These are phyloP conservation scores for Dictyostelium brefeldianum DNA, from an alignment of 78 protist genomes.

Conservation along the genomic window DNA sequence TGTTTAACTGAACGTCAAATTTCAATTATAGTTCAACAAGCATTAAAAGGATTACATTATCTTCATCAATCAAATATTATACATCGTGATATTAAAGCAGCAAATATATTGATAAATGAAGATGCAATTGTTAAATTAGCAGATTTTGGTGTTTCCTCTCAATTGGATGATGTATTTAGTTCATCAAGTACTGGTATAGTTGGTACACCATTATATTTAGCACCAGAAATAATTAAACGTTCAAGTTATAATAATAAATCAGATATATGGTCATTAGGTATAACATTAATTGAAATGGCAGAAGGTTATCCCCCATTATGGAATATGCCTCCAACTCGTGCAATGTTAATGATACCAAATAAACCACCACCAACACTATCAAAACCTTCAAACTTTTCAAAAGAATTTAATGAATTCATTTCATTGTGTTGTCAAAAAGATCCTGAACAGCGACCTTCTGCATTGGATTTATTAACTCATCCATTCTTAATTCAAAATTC, in stretches of 20 bases:
- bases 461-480: slow-evolving; percentile 67
- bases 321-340: slow-evolving; percentile 56
- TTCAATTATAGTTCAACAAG: slow-evolving; percentile 27
- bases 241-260: slow-evolving; percentile 67
- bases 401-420: slow-evolving; percentile 84
- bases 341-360: slow-evolving; percentile 89
- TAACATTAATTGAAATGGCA: slow-evolving; percentile 73
- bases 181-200: slow-evolving; percentile 20
- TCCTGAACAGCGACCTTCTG: slow-evolving; percentile 84
- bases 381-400: slow-evolving; percentile 59
- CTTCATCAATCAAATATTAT: slow-evolving; percentile 61
- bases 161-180: slow-evolving; percentile 48
- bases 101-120: slow-evolving; percentile 76
- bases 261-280: slow-evolving; percentile 83
- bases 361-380: slow-evolving; percentile 83
- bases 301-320: slow-evolving; percentile 71
- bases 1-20: slow-evolving; percentile 63
- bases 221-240: slow-evolving; percentile 79
- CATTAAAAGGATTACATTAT: slow-evolving; percentile 79
- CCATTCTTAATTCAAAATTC: slow-evolving; percentile 34
- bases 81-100: slow-evolving; percentile 85
- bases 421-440: slow-evolving; percentile 86
- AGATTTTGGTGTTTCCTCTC: slow-evolving; percentile 83
- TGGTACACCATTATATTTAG: slow-evolving; percentile 84
- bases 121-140: slow-evolving; percentile 72